Percentiles rank a stretch among this genome's conserved stretches.
These are phyloP conservation scores for Chalara sp. DNA, from an alignment of 2,329 filamentous ascomycete genomes.

Conservation along the genomic window DNA sequence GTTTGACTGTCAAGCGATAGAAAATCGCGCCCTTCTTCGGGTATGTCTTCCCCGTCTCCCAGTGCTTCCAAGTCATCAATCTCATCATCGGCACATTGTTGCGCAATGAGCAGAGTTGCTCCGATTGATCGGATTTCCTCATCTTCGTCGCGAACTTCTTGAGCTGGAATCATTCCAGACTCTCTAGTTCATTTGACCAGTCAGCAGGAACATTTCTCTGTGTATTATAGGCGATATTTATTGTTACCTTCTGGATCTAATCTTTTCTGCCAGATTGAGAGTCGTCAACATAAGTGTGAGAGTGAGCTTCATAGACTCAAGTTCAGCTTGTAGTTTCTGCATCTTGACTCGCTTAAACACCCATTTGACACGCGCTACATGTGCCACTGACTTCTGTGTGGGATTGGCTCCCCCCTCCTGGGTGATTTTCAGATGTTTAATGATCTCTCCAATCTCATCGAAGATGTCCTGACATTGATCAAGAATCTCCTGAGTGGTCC, in stretches of 20 bases:
- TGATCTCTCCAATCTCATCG: slow-evolving; percentile 4
- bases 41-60: neutral
- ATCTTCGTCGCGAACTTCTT: neutral
- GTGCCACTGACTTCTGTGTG: neutral
- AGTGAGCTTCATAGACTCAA: neutral
- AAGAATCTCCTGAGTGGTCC: slow-evolving; percentile 5
- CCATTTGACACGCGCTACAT: neutral
- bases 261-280: neutral
- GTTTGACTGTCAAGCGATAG: too few species aligned
- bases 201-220: too few species aligned
- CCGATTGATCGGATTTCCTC: neutral
- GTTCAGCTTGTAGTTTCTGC: neutral
- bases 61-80: neutral
- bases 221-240: neutral
- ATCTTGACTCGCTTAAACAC: neutral
- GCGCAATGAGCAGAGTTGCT: neutral
- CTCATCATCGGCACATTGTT: neutral
- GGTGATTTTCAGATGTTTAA: neutral
- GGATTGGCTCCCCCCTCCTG: neutral
- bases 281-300: slow-evolving; percentile 1
- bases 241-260: neutral
- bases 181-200: neutral
- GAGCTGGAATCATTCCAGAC: neutral
- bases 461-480: slow-evolving; percentile 4
- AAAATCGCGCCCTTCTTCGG: too few species aligned